Evolutionary conservation across 2,329 filamentous ascomycete genomes (phyloP).

Genomic region (Ophiognomonia clavigignenti-juglandacearum): DNA sequence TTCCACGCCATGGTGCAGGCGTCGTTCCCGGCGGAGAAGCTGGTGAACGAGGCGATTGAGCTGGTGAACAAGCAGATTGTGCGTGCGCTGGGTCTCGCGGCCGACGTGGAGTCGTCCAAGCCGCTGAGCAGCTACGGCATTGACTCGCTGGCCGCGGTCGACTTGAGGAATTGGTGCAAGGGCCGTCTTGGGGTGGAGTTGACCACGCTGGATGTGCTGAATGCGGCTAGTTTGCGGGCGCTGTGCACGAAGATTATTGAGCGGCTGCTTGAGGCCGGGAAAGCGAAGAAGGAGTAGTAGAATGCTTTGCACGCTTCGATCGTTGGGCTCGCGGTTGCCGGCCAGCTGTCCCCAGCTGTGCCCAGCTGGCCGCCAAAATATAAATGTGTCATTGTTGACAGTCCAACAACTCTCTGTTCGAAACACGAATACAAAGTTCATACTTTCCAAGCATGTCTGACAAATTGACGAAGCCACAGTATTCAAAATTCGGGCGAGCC

Average conservation of each 20-base stretch:
- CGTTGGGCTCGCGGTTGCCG: too few species aligned
- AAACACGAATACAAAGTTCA: too few species aligned
- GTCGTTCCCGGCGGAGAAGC: neutral
- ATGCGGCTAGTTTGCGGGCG: neutral
- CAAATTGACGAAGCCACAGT: too few species aligned
- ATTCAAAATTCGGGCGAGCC: too few species aligned
- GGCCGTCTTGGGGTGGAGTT: neutral
- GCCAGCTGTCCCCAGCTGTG: too few species aligned
- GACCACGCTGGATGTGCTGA: neutral
- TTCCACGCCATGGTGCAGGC: neutral
- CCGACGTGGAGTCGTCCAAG: neutral
- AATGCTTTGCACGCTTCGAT: too few species aligned
- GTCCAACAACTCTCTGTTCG: too few species aligned
- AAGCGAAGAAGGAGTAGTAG: too few species aligned
- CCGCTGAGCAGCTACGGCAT: slow-evolving; percentile 4
- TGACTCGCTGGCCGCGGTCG: slow-evolving; percentile 8
- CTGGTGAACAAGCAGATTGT: slow-evolving; percentile 1
- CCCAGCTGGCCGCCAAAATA: too few species aligned
- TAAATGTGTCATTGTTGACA: too few species aligned
- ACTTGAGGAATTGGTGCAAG: slow-evolving; percentile 7
- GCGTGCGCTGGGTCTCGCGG: neutral
- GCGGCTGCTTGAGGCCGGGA: too few species aligned
- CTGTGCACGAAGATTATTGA: neutral
- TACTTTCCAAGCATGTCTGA: too few species aligned
- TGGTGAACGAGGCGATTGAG: neutral